Conservation (phyloP, 2,329 filamentous ascomycete species). For the Mycogone perniciosa region DNA sequence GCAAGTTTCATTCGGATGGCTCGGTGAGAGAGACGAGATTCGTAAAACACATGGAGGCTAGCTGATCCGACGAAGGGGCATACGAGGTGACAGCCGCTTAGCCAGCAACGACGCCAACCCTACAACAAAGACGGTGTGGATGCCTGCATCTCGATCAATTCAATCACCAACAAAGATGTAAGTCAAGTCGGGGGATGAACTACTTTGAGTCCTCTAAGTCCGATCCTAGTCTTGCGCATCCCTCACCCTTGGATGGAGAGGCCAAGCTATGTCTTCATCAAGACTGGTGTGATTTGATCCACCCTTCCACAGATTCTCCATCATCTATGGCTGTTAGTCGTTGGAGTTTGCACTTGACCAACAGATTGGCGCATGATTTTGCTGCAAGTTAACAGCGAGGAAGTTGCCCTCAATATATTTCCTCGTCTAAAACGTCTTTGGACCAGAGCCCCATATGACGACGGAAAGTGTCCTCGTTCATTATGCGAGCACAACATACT, state of each 20-base stretch:
- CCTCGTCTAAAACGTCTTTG: no score
- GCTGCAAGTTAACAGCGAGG: no score
- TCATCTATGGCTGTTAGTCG: no score
- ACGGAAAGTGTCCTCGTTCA: no score
- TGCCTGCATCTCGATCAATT: constrained; percentile 6
- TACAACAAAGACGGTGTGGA: constrained; percentile 1
- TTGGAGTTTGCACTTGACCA: no score
- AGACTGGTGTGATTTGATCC: not conserved
- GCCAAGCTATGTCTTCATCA: not conserved
- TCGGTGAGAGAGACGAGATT: not conserved
- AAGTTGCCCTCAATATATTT: no score
- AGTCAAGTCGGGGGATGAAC: not conserved
- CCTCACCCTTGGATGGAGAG: not conserved
- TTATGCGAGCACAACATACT: no score
- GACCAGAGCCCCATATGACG: no score
- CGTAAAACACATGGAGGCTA: not conserved
- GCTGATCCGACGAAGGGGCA: not conserved
- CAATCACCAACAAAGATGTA: constrained; percentile 9
- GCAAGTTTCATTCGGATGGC: not conserved
- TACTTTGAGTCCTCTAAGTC: not conserved
- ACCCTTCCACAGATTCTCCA: no score
- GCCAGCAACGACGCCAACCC: not conserved
- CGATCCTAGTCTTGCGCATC: not conserved
- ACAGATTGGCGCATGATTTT: no score
- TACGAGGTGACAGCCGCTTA: not conserved